These are phyloP conservation scores for Clausena lansium DNA, from an alignment of 345 rosid species.

Conservation along the genomic window DNA sequence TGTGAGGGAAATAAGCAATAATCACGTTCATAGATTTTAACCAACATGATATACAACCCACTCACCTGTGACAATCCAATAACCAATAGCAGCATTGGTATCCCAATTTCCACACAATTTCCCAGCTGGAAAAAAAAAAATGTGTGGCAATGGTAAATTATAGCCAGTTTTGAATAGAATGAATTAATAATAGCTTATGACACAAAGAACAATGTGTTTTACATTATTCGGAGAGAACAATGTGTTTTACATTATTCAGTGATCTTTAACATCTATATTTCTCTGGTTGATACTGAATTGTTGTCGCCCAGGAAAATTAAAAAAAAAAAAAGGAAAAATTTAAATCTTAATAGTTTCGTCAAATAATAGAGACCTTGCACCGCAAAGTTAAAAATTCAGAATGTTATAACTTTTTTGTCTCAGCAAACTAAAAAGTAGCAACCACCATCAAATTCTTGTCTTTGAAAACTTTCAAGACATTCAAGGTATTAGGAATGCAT, in stretches of 20 bases:
- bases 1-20: slow-evolving; percentile 6
- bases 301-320: neutral
- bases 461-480: neutral
- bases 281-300: neutral
- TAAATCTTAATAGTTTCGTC: neutral
- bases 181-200: neutral
- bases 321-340: too few relatives aligned
- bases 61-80: slow-evolving; percentile 73
- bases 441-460: neutral
- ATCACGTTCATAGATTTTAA: neutral
- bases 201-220: neutral
- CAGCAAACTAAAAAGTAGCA: neutral
- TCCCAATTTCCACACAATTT: slow-evolving; percentile 87
- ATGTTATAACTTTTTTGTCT: neutral
- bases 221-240: too few relatives aligned
- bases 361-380: neutral
- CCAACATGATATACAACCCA: slow-evolving; percentile 10
- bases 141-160: neutral
- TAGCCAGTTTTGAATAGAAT: neutral
- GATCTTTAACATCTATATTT: neutral
- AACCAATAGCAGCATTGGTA: slow-evolving; percentile 85
- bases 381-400: neutral
- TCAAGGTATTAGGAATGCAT: neutral
- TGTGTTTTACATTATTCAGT: neutral
- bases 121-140: slow-evolving; percentile 58